These are phyloP conservation scores for Blastobotrys illinoisensis DNA, from an alignment of 1,139 yeast genomes.

Conservation along the genomic window DNA sequence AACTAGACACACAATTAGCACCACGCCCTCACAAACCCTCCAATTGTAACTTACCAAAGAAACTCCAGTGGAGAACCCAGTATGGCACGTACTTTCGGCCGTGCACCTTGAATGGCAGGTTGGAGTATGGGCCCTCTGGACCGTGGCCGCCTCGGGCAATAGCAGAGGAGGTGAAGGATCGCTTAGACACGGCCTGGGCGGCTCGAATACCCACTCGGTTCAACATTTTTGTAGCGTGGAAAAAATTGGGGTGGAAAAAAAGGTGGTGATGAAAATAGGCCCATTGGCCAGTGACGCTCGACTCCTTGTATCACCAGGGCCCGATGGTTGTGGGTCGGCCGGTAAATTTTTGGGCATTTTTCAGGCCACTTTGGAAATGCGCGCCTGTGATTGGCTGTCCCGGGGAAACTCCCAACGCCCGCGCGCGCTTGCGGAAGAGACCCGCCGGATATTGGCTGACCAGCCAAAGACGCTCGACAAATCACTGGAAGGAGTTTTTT, in stretches of 20 bases:
- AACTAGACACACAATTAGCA: slow-evolving; percentile 17
- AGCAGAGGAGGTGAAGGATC: slow-evolving; percentile 31
- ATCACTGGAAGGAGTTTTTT: not conserved
- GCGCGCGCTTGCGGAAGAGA: not conserved
- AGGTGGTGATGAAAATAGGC: not conserved
- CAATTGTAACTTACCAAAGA: slow-evolving; percentile 45
- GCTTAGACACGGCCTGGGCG: slow-evolving; percentile 18
- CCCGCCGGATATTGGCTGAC: not conserved
- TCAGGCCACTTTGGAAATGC: slow-evolving; percentile 1
- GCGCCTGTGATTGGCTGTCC: not conserved
- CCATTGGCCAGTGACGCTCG: not conserved
- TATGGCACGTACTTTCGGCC: slow-evolving; percentile 79
- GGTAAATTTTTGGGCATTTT: slow-evolving; percentile 1
- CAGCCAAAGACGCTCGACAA: not conserved
- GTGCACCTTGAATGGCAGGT: slow-evolving; percentile 91
- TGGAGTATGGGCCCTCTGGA: slow-evolving; percentile 83
- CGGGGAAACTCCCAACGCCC: not conserved
- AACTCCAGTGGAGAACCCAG: slow-evolving; percentile 73
- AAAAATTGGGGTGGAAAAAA: slow-evolving; percentile 5
- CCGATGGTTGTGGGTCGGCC: not conserved
- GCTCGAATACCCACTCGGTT: slow-evolving; percentile 23
- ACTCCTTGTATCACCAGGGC: not conserved
- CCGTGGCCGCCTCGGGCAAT: slow-evolving; percentile 41
- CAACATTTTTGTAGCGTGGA: slow-evolving; percentile 13
- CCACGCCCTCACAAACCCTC: not conserved